Base-by-base conservation (phyloP, 371 early-diverging fungal species). In the Choanephora cucurbitarum region DNA sequence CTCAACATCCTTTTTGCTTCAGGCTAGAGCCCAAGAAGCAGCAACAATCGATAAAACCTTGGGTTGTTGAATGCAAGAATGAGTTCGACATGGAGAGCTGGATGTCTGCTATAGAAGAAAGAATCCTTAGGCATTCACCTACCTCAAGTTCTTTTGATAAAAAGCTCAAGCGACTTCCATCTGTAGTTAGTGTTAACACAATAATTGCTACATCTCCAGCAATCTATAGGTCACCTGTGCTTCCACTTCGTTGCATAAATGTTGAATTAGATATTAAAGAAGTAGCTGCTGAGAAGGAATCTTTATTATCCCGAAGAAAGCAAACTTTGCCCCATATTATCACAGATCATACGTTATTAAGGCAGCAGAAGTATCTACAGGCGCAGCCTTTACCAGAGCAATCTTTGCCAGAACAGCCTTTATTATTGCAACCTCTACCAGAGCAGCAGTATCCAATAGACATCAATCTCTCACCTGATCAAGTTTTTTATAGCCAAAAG, bases 61-160 rank as follows among this genome's bases (percentile, higher is more conserved):
- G 67, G 67, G 55, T 62, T n/a, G 55, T 67, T 40, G 54, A 55
- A 44, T 67, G 67, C 18, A 50, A 62, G 14, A 50, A 62, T 32
- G 62, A 62, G 23, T 21, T 41, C 2, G 62, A 58, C n/a, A 62
- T 62, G 67, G 45, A 58, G 5, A 41, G 18, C n/a, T 67, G 67
- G 67, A 22, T 67, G 5, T 14, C 45, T 21, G 62, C 67, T 19
- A 62, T 67, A n/a, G 33, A 55, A 48, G 34, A 14, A 28, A 55
- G 60, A 44, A 55, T 58, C 15, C 49, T 18, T 15, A 61, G 44
- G 17, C 47, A 61, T 13, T 49, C 60, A 5, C 21, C 40, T 24
- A 17, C 4, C 7, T 24, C 15, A 45, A 22, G 9, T 11, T 2
- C 24, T 14, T 18, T 15, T 32, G 8, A 49, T 32, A 1, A 33